These are phyloP conservation scores for Mangifera indica DNA, from an alignment of 345 rosid genomes.

Conservation along the genomic window DNA sequence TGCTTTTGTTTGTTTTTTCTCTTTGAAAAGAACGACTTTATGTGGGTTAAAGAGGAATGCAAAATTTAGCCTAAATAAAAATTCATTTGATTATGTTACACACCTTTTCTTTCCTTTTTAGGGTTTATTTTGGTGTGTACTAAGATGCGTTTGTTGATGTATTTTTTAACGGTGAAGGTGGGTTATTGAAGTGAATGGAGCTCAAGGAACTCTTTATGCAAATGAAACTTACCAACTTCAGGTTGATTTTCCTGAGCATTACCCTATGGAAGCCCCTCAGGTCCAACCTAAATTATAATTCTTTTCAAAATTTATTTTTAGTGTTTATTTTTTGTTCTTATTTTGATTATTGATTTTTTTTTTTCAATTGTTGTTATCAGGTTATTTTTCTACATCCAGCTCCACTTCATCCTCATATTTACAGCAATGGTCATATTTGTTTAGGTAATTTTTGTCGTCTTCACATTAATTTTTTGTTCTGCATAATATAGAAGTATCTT, in stretches of 20 bases:
- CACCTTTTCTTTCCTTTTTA: not conserved
- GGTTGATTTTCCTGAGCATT: constrained; percentile 97
- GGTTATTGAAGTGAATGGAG: constrained; percentile 90
- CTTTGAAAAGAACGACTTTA: not conserved
- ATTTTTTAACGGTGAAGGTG: constrained; percentile 42
- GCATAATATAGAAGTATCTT: not conserved
- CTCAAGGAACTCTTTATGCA: constrained; percentile 79
- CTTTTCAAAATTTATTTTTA: not conserved
- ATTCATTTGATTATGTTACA: no score
- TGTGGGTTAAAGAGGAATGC: not conserved
- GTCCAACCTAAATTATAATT: constrained; percentile 23
- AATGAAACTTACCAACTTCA: constrained; percentile 92
- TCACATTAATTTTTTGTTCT: not conserved
- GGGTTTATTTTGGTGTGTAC: not conserved
- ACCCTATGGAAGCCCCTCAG: constrained; percentile 99
- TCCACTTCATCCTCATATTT: constrained; percentile 92
- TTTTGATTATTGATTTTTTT: not conserved
- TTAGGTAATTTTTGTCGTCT: constrained; percentile 52
- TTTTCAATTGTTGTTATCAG: constrained; percentile 33
- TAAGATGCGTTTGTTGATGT: not conserved
- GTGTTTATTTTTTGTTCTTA: not conserved
- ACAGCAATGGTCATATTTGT: constrained; percentile 97
- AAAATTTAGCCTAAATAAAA: no score
- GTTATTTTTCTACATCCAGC: constrained; percentile 89
- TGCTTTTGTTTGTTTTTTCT: not conserved